These are phyloP conservation scores for Teunomyces tritomae DNA, from an alignment of 805 yeast genomes.

Conservation along the genomic window DNA sequence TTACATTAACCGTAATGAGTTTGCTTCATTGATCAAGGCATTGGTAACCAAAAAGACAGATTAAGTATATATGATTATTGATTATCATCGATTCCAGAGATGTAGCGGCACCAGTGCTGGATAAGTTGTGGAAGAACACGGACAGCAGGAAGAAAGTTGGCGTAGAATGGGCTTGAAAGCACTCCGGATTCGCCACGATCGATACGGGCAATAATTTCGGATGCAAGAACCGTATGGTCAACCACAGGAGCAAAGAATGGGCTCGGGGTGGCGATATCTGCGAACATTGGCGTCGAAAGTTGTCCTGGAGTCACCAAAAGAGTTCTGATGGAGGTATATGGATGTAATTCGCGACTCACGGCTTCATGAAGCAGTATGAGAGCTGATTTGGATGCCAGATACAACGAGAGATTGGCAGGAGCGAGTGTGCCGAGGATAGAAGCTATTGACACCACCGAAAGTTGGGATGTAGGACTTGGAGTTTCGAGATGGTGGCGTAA, in stretches of 20 bases:
- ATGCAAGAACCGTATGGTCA: constrained; percentile 36
- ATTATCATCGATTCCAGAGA: constrained; percentile 39
- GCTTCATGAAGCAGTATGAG: constrained; percentile 44
- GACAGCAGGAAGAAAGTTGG: constrained; percentile 42
- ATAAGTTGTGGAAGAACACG: constrained; percentile 40
- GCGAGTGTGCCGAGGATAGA: constrained; percentile 50
- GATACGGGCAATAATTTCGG: constrained; percentile 28
- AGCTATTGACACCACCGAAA: constrained; percentile 43
- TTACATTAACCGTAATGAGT: constrained; percentile 35
- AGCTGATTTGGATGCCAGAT: constrained; percentile 51
- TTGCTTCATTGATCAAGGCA: constrained; percentile 22
- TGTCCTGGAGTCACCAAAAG: constrained; percentile 52
- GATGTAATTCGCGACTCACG: constrained; percentile 36
- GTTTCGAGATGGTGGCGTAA: constrained; percentile 17
- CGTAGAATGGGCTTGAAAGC: constrained; percentile 46
- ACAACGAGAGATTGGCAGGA: constrained; percentile 46
- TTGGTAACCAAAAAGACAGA: constrained; percentile 9
- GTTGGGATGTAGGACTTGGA: constrained; percentile 10
- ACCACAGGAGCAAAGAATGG: constrained; percentile 49
- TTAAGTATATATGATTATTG: neutral
- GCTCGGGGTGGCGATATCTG: constrained; percentile 40
- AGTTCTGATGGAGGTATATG: constrained; percentile 23
- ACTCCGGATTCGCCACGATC: constrained; percentile 41
- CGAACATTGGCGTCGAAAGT: constrained; percentile 47
- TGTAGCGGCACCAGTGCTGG: constrained; percentile 34